Conservation (phyloP, 2,329 filamentous ascomycete genomes). For the Phyllosticta paracitricarpa region DNA sequence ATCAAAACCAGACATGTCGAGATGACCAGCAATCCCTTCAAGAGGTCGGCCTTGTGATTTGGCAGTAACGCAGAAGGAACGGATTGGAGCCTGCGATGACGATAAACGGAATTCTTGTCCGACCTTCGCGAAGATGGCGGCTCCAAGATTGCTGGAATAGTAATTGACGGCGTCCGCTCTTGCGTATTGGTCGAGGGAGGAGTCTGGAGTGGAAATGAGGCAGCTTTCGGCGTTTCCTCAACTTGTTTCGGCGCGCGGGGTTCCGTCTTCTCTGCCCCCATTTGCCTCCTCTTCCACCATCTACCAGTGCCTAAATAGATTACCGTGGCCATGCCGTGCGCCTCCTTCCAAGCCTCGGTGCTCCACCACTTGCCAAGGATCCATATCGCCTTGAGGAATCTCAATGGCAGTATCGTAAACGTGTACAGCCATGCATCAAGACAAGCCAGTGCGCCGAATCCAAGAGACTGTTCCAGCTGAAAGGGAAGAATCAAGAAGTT, state of each 20-base stretch:
- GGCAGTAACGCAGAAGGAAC: constrained; percentile 74
- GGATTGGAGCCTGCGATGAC: constrained; percentile 69
- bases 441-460: constrained; percentile 83
- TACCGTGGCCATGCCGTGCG: constrained; percentile 60
- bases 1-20: constrained; percentile 77
- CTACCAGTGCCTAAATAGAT: constrained; percentile 72
- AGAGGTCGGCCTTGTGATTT: constrained; percentile 87
- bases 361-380: constrained; percentile 73
- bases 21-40: constrained; percentile 83
- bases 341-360: constrained; percentile 61
- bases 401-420: constrained; percentile 85
- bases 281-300: constrained; percentile 57
- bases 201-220: constrained; percentile 15
- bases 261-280: constrained; percentile 27
- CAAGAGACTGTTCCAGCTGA: constrained; percentile 72
- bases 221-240: constrained; percentile 17
- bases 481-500: constrained; percentile 79
- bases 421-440: constrained; percentile 94
- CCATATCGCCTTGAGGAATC: constrained; percentile 71
- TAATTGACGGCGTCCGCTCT: not conserved
- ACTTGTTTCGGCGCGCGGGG: not conserved
- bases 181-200: constrained; percentile 2
- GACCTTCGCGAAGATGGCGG: constrained; percentile 22
- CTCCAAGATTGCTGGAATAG: constrained; percentile 17
- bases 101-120: constrained; percentile 26